Conservation (phyloP, 2,329 filamentous ascomycete genomes). For the Cylindrodendrum hubeiense region DNA sequence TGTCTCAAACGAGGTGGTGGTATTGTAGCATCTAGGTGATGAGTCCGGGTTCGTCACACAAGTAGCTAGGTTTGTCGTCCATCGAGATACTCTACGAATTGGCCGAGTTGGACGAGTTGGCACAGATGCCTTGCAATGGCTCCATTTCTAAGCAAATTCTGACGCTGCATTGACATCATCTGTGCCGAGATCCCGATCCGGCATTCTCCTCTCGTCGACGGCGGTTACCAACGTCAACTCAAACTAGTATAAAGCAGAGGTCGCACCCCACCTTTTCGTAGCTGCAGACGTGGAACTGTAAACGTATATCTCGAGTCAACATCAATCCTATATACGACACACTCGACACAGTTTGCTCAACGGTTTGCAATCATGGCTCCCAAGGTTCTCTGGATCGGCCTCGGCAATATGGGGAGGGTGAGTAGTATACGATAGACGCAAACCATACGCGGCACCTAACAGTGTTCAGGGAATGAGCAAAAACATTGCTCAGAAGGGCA, state of each 20-base stretch:
- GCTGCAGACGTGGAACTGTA: no score
- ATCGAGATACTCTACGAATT: neutral
- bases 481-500: constrained; percentile 84
- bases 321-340: neutral
- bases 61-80: neutral
- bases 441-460: constrained; percentile 1
- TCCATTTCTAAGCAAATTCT: neutral
- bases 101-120: no score
- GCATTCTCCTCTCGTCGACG: constrained; percentile 6
- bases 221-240: neutral
- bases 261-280: neutral
- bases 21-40: neutral
- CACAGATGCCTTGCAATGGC: neutral
- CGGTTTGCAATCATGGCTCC: constrained; percentile 59
- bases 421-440: constrained; percentile 46
- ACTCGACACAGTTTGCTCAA: neutral
- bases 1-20: neutral
- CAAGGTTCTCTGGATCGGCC: constrained; percentile 81
- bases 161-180: neutral
- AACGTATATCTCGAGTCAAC: no score
- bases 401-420: constrained; percentile 90
- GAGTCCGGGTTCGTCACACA: neutral
- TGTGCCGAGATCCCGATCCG: constrained; percentile 17
- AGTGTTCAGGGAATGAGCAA: constrained; percentile 79
- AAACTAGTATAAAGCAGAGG: neutral